Evolutionary conservation across 495 filamentous ascomycete genomes (phyloP).

Genomic region (Podospora anserina): DNA sequence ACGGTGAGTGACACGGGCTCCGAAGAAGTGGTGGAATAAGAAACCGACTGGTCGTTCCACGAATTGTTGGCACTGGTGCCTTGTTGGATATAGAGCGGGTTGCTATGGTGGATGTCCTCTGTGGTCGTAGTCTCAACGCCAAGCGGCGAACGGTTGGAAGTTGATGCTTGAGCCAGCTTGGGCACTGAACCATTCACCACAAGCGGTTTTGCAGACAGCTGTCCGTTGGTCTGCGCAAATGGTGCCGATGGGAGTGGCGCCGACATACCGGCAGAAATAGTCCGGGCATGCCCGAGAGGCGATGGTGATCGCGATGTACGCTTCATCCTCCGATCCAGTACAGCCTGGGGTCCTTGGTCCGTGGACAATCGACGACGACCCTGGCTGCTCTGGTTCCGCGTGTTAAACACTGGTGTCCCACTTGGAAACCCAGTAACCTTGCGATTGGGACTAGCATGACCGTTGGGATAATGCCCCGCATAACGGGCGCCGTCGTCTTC

Average conservation of each 20-base stretch:
- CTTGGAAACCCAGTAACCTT: constrained; percentile 36
- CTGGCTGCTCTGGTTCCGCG: constrained; percentile 36
- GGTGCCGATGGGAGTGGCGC: constrained; percentile 36
- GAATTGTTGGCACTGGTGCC: constrained; percentile 23
- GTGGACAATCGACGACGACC: constrained; percentile 46
- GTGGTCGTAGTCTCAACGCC: constrained; percentile 24
- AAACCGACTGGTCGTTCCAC: constrained; percentile 24
- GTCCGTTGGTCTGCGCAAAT: constrained; percentile 30
- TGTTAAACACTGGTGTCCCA: constrained; percentile 44
- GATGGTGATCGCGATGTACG: constrained; percentile 55
- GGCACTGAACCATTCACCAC: constrained; percentile 47
- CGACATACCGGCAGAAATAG: constrained; percentile 43
- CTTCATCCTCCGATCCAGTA: constrained; percentile 50
- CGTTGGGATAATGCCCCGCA: constrained; percentile 42
- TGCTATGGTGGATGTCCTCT: constrained; percentile 32
- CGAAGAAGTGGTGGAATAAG: neutral
- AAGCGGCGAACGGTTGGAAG: constrained; percentile 20
- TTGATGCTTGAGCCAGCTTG: constrained; percentile 25
- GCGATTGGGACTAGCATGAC: constrained; percentile 32
- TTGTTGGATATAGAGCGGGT: constrained; percentile 42
- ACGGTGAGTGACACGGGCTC: constrained; percentile 28
- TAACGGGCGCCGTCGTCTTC: constrained; percentile 40
- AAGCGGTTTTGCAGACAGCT: constrained; percentile 37
- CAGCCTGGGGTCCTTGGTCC: constrained; percentile 49
- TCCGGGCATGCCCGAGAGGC: constrained; percentile 47